Evolutionary conservation across 306 rosid species (phyloP), one percentile per base, ranked within the genome.

Genomic region (Prosopis cineraria): DNA sequence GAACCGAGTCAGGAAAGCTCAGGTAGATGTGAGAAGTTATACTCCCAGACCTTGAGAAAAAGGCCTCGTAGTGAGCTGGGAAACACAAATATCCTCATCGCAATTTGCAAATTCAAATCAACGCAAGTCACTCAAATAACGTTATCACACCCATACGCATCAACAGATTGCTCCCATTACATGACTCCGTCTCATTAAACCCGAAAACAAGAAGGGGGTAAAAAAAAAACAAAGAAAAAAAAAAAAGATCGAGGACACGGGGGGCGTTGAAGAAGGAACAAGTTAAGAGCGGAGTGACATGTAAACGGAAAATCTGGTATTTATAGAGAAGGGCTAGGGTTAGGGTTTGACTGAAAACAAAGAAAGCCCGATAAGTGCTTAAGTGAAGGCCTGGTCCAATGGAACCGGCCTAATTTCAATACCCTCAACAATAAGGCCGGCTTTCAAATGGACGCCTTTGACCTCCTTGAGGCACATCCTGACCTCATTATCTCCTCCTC

Each of bases 351-450:
- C 3, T 0, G n/a, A 29, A 56, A 25, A 25, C 10, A 3, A 11
- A 27, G 19, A 27, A 48, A 6, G 66, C 39, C 66, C 20, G 2
- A 14, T 30, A 58, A 52, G 5, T 4, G 12, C 27, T 58, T 7
- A 58, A 37, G 17, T 22, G 3, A 67, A 63, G 43, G 34, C 69
- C 37, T 11, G 2, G 6, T 55, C 3, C 3, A 60, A 25, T 10
- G 16, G 0, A 71, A 65, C 88, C 47, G 93, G 95, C 79, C 92
- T 86, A 22, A 93, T 52, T 81, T 88, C 91, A 72, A 91, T 60
- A 3, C 96, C 92, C 63, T 90, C 91, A 47, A 91, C 87, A 7
- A 91, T 79, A 17, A 93, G 85, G 4, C 98, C 95, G 39, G 89
- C 92, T 83, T 86, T 88, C 43, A 91, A 81, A 40, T 87, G 97